Evolutionary conservation across 208 protist species (phyloP).

Genomic region (Blechomonas ayalai): DNA sequence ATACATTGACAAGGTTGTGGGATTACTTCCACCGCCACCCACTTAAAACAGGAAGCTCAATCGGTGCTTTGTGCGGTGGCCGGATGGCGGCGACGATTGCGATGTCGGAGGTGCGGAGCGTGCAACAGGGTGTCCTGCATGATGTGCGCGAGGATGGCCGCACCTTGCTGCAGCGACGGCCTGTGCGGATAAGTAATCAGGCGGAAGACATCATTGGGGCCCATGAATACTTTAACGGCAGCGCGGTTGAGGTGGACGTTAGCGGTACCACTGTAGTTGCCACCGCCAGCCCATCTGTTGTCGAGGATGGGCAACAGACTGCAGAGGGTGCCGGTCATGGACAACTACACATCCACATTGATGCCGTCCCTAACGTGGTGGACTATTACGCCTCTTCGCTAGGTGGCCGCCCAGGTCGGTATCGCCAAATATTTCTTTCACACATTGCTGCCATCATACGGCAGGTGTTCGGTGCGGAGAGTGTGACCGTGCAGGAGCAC

Average conservation of each 20-base stretch:
- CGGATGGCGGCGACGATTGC: constrained; percentile 28
- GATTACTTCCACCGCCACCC: too few species aligned
- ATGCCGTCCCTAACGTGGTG: constrained; percentile 54
- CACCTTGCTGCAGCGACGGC: constrained; percentile 68
- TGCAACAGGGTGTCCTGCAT: constrained; percentile 62
- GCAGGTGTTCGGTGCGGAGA: constrained; percentile 54
- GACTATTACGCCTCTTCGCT: constrained; percentile 51
- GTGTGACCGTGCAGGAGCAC: constrained; percentile 40
- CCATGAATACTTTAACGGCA: constrained; percentile 36
- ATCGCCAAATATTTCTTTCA: constrained; percentile 54
- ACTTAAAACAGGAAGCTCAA: neutral
- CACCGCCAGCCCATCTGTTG: constrained; percentile 44
- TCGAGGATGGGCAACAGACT: constrained; percentile 18
- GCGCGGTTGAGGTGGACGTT: constrained; percentile 45
- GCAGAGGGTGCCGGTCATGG: constrained; percentile 15
- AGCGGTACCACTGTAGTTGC: constrained; percentile 54
- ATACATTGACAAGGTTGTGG: too few species aligned
- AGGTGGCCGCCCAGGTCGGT: constrained; percentile 31
- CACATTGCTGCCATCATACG: constrained; percentile 47
- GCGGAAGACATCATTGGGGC: neutral
- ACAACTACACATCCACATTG: constrained; percentile 57
- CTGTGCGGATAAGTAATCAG: constrained; percentile 18
- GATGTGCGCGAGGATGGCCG: constrained; percentile 73
- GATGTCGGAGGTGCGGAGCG: constrained; percentile 49
- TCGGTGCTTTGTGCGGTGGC: neutral